Evolutionary conservation across 75 land plant genomes (phyloP), one percentile per base, ranked within the genome.

Genomic region (Cunninghamia lanceolata): DNA sequence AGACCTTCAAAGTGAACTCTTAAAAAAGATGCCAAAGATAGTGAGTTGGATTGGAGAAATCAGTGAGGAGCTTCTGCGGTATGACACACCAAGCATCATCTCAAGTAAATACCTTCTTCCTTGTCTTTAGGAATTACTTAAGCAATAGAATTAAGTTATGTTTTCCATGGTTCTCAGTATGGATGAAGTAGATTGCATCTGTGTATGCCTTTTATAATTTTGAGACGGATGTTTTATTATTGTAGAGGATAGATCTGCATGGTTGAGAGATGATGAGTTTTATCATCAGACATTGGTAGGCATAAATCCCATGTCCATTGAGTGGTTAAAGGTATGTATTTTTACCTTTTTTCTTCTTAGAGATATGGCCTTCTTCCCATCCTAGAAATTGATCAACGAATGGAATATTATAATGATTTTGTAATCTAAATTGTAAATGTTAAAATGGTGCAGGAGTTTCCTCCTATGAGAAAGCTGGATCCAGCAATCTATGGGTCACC

Each of bases 181-280:
- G 25, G 9, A 79, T 39, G 45, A 38, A 42, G 17, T 59, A 19
- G n/a, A 63, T 84, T 35, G 40, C 15, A 59, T 45, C 39, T 4
- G 16, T 16, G 15, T 25, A 17, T 87, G 59, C 5, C 39, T 43
- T 14, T 30, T 38, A 19, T 82, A 38, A 36, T 47, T 52, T 47
- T 86, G 19, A 10, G 32, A 83, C 74, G 11, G 77, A 52, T 85
- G 43, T 36, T 85, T 50, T 39, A 4, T 50, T 28, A 50, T 11
- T 90, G 89, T 92, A 97, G 99, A 86, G 90, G 96, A 97, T 89
- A 93, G 90, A 68, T 91, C 84, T 73, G 97, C 95, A 10, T 97
- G 99, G 99, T 38, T 94, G 38, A 84, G 97, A 52, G 98, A 96
- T 82, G 96, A 93, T 32, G 98, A 96, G 85, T 96, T 96, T 85